Evolutionary conservation across 1,284 basidiomycete species (phyloP), one percentile per base, ranked within the genome.

Genomic region (Pholiota adiposa): DNA sequence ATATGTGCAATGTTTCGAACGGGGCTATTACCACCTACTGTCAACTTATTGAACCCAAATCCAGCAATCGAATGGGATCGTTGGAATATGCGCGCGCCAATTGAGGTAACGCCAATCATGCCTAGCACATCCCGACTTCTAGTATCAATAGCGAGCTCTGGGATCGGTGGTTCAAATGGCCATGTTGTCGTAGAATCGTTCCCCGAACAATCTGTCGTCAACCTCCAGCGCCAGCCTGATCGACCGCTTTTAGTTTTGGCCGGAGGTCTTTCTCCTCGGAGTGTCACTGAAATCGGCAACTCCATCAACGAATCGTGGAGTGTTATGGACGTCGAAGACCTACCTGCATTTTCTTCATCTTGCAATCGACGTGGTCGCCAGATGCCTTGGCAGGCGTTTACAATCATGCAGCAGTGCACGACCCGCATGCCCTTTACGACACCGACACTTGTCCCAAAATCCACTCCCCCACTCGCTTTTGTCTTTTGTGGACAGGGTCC

Each of bases 401-500:
- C 54, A 23, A 50, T 56, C 33, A 36, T 34, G 18, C 7, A n/a
- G 4, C 9, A n/a, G 21, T 21, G 34, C 19, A 12, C n/a, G 19
- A 34, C 46, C 7, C 31, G 18, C 19, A 25, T 14, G 1, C 43
- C 43, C 7, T 57, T 57, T 34, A 1, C 36, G 6, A 25, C 23
- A 23, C 50, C 57, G 1, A 21, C 23, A 14, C 27, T 41, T 18
- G 2, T 41, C 14, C 57, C 51, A 11, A 40, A 43, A 21, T 23
- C 41, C 18, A 23, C 12, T 9, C 51, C 41, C 8, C 51, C 38
- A 21, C 16, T 46, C 8, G 41, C 46, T n/a, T 57, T 61, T 23
- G 48, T 58, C 12, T 63, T 63, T 38, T 54, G 59, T 19, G 62
- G 62, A 8, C 62, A 63, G 36, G 62, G 62, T 7, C 62, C 62